These are phyloP conservation scores for Knoxdaviesia capensis DNA, from an alignment of 2,329 filamentous ascomycete genomes.

Conservation along the genomic window DNA sequence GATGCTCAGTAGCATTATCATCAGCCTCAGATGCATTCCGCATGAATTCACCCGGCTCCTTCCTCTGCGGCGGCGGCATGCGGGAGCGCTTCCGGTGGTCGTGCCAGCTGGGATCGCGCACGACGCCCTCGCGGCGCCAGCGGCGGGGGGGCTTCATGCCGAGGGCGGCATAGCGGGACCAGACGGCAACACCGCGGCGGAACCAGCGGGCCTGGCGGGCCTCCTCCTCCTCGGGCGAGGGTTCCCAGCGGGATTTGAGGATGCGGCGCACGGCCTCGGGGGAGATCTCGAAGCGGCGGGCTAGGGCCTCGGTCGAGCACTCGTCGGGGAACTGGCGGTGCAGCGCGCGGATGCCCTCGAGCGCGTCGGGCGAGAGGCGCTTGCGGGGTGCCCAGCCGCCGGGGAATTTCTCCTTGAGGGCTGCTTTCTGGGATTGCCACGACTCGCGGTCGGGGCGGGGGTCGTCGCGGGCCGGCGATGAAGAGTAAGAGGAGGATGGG, in stretches of 20 bases:
- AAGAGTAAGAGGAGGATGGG: not conserved
- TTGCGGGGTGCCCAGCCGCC: slow-evolving; percentile 69
- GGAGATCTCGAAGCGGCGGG: slow-evolving; percentile 67
- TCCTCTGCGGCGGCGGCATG: too few relatives aligned
- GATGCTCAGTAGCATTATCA: too few relatives aligned
- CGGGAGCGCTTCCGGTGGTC: too few relatives aligned
- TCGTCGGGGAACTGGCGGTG: slow-evolving; percentile 56
- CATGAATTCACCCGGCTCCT: too few relatives aligned
- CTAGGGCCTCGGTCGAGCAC: slow-evolving; percentile 56
- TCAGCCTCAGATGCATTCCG: too few relatives aligned
- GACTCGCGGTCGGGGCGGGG: slow-evolving; percentile 16
- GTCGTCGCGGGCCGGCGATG: not conserved
- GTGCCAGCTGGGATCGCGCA: too few relatives aligned
- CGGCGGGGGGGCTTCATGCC: slow-evolving; percentile 39
- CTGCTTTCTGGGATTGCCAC: slow-evolving; percentile 63
- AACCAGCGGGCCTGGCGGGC: slow-evolving; percentile 41
- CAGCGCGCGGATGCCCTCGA: slow-evolving; percentile 74
- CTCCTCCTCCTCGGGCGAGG: slow-evolving; percentile 33
- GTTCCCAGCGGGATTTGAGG: slow-evolving; percentile 57
- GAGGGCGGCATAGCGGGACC: slow-evolving; percentile 36
- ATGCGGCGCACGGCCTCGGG: slow-evolving; percentile 77
- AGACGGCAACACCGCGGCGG: slow-evolving; percentile 36
- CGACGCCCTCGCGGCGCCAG: slow-evolving; percentile 36
- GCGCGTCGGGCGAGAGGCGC: slow-evolving; percentile 73
- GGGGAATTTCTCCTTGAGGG: slow-evolving; percentile 58